Conservation (phyloP, 2,329 filamentous ascomycete genomes). For the Calonectria multiphialidica region DNA sequence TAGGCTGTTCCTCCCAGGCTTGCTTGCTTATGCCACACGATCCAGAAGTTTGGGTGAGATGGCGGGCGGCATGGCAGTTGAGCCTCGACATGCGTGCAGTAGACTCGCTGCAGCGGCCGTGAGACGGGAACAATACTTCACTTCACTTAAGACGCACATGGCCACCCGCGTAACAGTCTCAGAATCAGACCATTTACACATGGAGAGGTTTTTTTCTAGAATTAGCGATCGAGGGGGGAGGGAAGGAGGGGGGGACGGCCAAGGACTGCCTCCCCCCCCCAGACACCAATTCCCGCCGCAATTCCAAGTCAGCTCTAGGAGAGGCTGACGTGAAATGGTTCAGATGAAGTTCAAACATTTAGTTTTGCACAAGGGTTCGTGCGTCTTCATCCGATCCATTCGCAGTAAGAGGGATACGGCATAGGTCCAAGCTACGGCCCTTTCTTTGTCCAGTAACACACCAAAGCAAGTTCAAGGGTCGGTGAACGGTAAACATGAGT, state of each 20-base stretch:
- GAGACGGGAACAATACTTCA: neutral
- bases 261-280: neutral
- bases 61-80: neutral
- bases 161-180: slow-evolving; percentile 5
- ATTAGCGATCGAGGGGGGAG: neutral
- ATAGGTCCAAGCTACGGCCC: neutral
- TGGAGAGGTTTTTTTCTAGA: neutral
- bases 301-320: neutral
- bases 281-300: slow-evolving; percentile 1
- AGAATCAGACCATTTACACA: neutral
- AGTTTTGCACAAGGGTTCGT: neutral
- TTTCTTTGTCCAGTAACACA: neutral
- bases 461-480: neutral
- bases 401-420: neutral
- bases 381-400: neutral
- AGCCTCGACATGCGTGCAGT: slow-evolving; percentile 5
- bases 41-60: slow-evolving; percentile 11
- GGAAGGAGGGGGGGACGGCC: no score
- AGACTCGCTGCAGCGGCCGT: neutral
- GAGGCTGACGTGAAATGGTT: slow-evolving; percentile 7
- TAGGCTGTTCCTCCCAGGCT: slow-evolving; percentile 25
- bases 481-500: neutral
- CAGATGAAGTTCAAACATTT: neutral
- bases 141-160: neutral
- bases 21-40: slow-evolving; percentile 23